phyloP scores from a whole-genome alignment of 768 basidiomycete genomes.

The Sistotremastrum niveocremeum region DNA sequence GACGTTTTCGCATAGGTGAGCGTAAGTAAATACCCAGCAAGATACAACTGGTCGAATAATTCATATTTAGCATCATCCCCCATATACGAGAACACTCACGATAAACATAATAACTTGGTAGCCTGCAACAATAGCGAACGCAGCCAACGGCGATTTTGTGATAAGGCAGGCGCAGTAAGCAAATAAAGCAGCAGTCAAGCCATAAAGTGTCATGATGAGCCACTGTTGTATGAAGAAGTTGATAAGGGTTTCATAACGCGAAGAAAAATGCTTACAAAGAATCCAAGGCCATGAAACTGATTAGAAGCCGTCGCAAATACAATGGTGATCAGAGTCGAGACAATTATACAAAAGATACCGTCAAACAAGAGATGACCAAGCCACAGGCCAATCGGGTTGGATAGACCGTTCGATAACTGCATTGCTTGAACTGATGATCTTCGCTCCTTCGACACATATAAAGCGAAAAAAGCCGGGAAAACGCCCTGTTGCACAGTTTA shows the following conservation, averaged over 20 bases:
- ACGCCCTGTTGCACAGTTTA: conserved; percentile 32
- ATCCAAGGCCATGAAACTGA: conserved; percentile 57
- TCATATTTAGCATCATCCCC: not conserved
- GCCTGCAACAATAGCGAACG: conserved; percentile 60
- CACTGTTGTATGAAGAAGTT: conserved; percentile 31
- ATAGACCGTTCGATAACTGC: conserved; percentile 67
- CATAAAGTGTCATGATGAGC: conserved; percentile 57
- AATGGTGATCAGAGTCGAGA: conserved; percentile 50
- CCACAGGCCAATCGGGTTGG: conserved; percentile 60
- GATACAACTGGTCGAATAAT: conserved; percentile 33
- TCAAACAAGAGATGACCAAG: conserved; percentile 71
- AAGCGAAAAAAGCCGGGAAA: conserved; percentile 68
- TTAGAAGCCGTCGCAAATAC: conserved; percentile 41
- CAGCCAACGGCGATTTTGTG: conserved; percentile 51
- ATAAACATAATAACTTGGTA: conserved; percentile 63
- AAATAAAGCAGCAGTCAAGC: conserved; percentile 53
- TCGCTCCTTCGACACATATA: conserved; percentile 66
- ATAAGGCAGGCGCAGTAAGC: conserved; percentile 52
- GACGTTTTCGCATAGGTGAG: conserved; percentile 60
- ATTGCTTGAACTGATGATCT: conserved; percentile 62
- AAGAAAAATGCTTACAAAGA: conserved; percentile 34
- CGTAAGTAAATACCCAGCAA: conserved; percentile 55
- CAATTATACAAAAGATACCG: conserved; percentile 40
- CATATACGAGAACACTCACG: conserved; percentile 26
- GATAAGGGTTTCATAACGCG: not conserved